phyloP scores from a whole-genome alignment of 805 yeast genomes.

The Metschnikowia lochheadii region DNA sequence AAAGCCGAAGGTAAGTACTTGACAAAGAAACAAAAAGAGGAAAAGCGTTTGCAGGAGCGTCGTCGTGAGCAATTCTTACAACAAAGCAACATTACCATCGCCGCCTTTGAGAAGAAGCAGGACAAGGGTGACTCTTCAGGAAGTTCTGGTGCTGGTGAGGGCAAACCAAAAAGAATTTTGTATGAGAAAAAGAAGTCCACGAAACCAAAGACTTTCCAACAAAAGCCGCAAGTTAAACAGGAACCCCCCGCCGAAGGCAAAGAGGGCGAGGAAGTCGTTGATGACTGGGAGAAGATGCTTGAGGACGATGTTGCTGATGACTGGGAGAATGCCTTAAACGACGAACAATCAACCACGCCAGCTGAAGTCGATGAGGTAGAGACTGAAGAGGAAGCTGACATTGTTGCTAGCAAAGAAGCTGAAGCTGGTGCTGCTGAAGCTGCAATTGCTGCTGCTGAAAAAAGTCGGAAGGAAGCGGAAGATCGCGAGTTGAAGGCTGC shows the following conservation, averaged over 20 bases:
- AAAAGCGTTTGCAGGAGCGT: slow-evolving; percentile 77
- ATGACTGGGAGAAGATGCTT: slow-evolving; percentile 20
- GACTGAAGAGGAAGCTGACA: slow-evolving; percentile 19
- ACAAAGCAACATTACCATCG: slow-evolving; percentile 67
- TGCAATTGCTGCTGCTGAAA: slow-evolving; percentile 14
- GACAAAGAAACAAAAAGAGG: slow-evolving; percentile 94
- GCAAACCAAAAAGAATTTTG: slow-evolving; percentile 62
- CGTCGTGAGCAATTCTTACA: slow-evolving; percentile 83
- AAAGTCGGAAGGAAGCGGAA: slow-evolving; percentile 6
- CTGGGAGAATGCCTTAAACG: slow-evolving; percentile 28
- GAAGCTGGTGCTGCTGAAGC: slow-evolving; percentile 11
- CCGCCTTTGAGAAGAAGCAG: slow-evolving; percentile 52
- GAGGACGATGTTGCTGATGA: slow-evolving; percentile 55
- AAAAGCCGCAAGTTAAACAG: slow-evolving; percentile 16
- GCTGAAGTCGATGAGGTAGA: slow-evolving; percentile 18
- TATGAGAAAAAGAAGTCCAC: slow-evolving; percentile 69
- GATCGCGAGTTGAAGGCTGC: slow-evolving; percentile 21
- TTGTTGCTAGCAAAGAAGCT: slow-evolving; percentile 4
- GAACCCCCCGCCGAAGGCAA: slow-evolving; percentile 16
- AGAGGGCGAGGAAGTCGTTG: slow-evolving; percentile 23
- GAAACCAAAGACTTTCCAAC: slow-evolving; percentile 36
- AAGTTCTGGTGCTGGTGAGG: slow-evolving; percentile 14
- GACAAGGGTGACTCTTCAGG: slow-evolving; percentile 17
- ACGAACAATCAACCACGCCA: slow-evolving; percentile 10
- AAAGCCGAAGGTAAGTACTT: slow-evolving; percentile 93